phyloP scores from a whole-genome alignment of 2,329 filamentous ascomycete species.

The Verticillium zaregamsianum region DNA sequence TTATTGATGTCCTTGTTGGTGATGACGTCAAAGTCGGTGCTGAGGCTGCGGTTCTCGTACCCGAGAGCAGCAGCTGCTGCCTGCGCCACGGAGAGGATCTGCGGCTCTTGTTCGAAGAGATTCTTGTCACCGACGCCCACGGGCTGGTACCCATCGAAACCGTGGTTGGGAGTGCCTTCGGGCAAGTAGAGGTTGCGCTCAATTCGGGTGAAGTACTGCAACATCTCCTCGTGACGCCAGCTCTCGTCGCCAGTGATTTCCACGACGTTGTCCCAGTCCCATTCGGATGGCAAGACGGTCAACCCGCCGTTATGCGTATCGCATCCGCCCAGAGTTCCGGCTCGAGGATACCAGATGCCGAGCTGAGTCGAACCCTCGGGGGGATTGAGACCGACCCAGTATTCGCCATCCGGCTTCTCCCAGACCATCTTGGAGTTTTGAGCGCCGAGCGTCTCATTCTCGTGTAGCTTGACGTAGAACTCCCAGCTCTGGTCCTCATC shows the following conservation, averaged over 20 bases:
- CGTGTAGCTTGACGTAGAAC: constrained; percentile 15
- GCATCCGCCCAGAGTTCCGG: constrained; percentile 21
- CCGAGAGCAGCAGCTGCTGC: constrained; percentile 25
- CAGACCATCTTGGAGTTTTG: constrained; percentile 13
- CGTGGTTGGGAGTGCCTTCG: constrained; percentile 34
- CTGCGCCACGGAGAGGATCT: constrained; percentile 38
- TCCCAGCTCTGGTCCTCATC: constrained; percentile 5
- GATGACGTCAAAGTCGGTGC: constrained; percentile 25
- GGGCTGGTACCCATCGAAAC: constrained; percentile 42
- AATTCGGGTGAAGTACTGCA: constrained; percentile 40
- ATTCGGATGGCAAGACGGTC: constrained; percentile 42
- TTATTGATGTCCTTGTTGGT: constrained; percentile 40
- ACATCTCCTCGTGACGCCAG: constrained; percentile 46
- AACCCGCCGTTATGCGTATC: constrained; percentile 36
- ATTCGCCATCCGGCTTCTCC: constrained; percentile 10
- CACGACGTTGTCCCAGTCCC: constrained; percentile 45
- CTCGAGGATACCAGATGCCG: constrained; percentile 21
- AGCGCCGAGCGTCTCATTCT: constrained; percentile 10
- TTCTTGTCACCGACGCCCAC: constrained; percentile 32
- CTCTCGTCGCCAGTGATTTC: constrained; percentile 44
- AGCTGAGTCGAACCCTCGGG: constrained; percentile 10
- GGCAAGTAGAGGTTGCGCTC: constrained; percentile 42
- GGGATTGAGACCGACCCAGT: constrained; percentile 14
- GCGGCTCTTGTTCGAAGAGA: constrained; percentile 38
- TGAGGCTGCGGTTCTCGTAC: constrained; percentile 7